Conservation (phyloP, 2,329 filamentous ascomycete species). For the Ophiostoma tasmaniense region DNA sequence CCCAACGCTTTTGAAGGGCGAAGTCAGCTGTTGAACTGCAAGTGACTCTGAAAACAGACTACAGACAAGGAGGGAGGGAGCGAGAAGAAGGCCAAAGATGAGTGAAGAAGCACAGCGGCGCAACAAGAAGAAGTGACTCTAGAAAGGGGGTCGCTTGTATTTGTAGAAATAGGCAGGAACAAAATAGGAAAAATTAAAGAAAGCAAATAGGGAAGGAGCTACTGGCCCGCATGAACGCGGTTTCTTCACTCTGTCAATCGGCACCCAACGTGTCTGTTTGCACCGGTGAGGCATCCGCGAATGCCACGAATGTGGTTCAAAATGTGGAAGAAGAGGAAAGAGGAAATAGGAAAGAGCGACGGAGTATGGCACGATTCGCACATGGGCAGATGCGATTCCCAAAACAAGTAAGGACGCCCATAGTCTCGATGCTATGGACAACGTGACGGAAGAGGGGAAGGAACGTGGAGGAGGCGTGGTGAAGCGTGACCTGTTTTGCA, state of each 20-base stretch:
- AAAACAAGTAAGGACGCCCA: not conserved
- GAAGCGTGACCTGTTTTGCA: not conserved
- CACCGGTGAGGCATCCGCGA: not conserved
- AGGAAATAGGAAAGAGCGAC: not conserved
- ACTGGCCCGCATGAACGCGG: not conserved
- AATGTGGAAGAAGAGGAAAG: not conserved
- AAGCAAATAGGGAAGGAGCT: not conserved
- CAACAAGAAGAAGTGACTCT: not conserved
- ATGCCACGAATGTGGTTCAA: not conserved
- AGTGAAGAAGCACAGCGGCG: too few species aligned
- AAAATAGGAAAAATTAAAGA: too few species aligned
- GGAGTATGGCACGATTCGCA: not conserved
- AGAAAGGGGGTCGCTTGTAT: not conserved
- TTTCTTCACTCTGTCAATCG: not conserved
- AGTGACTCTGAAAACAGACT: not conserved
- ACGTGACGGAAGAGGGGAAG: not conserved
- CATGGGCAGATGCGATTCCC: not conserved
- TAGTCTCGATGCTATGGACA: not conserved
- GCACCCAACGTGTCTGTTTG: not conserved
- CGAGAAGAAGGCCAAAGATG: too few species aligned
- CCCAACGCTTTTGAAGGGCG: slow-evolving; percentile 15
- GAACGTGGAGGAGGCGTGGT: not conserved
- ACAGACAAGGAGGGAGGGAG: not conserved
- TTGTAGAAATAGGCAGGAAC: too few species aligned
- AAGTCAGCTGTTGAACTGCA: slow-evolving; percentile 7